These are phyloP conservation scores for Naematelia aurantialba DNA, from an alignment of 768 basidiomycete species.

Conservation along the genomic window DNA sequence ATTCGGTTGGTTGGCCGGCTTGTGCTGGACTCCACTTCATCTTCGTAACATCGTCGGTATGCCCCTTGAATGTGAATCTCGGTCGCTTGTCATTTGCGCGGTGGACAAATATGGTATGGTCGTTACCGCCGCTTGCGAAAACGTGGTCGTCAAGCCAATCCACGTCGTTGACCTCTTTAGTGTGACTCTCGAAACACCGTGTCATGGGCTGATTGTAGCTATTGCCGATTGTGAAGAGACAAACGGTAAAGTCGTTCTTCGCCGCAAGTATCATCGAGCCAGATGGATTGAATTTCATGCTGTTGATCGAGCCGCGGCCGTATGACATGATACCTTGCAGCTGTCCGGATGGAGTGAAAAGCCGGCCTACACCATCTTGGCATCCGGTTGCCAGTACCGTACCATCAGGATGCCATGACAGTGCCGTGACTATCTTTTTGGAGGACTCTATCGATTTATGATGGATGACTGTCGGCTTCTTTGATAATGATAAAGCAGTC, in stretches of 20 bases:
- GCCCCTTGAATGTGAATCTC: slow-evolving; percentile 42
- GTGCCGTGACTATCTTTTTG: slow-evolving; percentile 35
- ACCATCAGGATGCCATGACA: slow-evolving; percentile 48
- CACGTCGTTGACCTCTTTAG: slow-evolving; percentile 47
- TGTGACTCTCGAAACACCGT: slow-evolving; percentile 28
- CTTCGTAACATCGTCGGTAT: slow-evolving; percentile 41
- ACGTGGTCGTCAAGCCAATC: slow-evolving; percentile 48
- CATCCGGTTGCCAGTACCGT: slow-evolving; percentile 41
- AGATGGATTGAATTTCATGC: slow-evolving; percentile 41
- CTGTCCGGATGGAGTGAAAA: slow-evolving; percentile 39
- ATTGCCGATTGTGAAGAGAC: slow-evolving; percentile 18
- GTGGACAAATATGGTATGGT: slow-evolving; percentile 42
- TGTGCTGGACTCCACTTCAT: slow-evolving; percentile 36
- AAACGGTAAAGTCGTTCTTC: slow-evolving; percentile 36
- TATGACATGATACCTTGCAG: slow-evolving; percentile 39
- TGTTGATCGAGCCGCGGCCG: slow-evolving; percentile 42
- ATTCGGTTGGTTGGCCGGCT: not conserved
- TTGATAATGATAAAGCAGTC: slow-evolving; percentile 4
- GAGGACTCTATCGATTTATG: slow-evolving; percentile 39
- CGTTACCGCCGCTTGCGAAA: slow-evolving; percentile 47
- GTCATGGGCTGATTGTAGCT: slow-evolving; percentile 19
- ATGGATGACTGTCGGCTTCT: slow-evolving; percentile 22
- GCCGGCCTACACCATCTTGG: slow-evolving; percentile 40
- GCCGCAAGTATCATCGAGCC: slow-evolving; percentile 33
- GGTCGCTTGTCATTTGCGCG: slow-evolving; percentile 28